These are phyloP conservation scores for Cucurbitaria berberidis DNA, from an alignment of 2,329 filamentous ascomycete species.

Conservation along the genomic window DNA sequence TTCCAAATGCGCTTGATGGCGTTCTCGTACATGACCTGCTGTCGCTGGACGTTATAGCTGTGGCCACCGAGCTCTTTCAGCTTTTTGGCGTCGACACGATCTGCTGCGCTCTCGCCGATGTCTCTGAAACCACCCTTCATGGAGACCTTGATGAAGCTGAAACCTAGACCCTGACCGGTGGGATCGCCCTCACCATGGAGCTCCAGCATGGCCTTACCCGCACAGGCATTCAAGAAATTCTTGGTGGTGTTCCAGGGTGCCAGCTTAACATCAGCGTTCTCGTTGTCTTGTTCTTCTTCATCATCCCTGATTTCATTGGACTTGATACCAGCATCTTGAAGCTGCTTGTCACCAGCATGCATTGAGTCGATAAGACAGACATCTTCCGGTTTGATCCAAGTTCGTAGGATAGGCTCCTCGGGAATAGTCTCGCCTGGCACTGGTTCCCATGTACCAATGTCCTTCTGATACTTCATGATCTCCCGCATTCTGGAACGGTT, in stretches of 20 bases:
- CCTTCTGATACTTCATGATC: conserved; percentile 89
- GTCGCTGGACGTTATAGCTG: conserved; percentile 95
- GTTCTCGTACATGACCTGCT: conserved; percentile 89
- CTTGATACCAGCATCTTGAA: conserved; percentile 89
- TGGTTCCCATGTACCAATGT: conserved; percentile 81
- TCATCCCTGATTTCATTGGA: conserved; percentile 68
- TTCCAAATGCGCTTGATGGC: conserved; percentile 94
- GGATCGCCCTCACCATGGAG: conserved; percentile 95
- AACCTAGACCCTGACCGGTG: conserved; percentile 88
- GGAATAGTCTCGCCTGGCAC: conserved; percentile 74
- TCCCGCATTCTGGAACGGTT: conserved; percentile 97
- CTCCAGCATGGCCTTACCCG: conserved; percentile 95
- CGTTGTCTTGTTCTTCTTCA: conserved; percentile 67
- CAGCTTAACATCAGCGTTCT: conserved; percentile 84
- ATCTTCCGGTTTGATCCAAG: conserved; percentile 94
- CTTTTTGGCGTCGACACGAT: conserved; percentile 81
- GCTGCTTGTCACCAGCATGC: conserved; percentile 91
- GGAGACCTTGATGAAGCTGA: conserved; percentile 96
- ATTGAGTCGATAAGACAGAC: conserved; percentile 94
- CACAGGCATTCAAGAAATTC: conserved; percentile 91
- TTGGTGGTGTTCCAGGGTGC: conserved; percentile 97
- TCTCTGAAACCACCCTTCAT: conserved; percentile 99
- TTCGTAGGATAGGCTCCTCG: conserved; percentile 79
- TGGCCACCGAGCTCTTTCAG: conserved; percentile 78
- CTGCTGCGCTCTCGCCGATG: conserved; percentile 84